A percentile compares a stretch with the other conserved stretches of the same genome.
Conservation (phyloP, 2,329 filamentous ascomycete species). For the Fusarium illudens region DNA sequence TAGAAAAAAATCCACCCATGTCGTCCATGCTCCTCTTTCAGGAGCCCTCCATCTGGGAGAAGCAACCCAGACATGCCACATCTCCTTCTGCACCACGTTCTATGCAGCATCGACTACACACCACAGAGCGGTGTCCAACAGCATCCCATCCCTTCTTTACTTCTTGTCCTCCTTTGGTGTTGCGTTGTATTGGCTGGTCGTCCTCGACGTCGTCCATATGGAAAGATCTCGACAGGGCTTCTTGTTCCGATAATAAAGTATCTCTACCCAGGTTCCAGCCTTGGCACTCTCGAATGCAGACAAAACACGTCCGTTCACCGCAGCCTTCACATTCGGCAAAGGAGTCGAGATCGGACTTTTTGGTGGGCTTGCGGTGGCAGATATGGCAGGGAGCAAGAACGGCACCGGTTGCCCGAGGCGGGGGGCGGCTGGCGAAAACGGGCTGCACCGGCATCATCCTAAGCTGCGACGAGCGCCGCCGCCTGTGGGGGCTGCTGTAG, state of each 20-base stretch:
- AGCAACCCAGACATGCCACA: slow-evolving; percentile 71
- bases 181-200: slow-evolving; percentile 34
- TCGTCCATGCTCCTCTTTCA: slow-evolving; percentile 11
- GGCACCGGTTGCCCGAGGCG: slow-evolving; percentile 23
- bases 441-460: slow-evolving; percentile 35
- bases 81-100: slow-evolving; percentile 71
- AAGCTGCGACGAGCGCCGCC: slow-evolving; percentile 41
- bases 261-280: slow-evolving; percentile 52
- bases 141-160: slow-evolving; percentile 48
- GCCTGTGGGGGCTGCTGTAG: slow-evolving; percentile 30
- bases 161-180: slow-evolving; percentile 21
- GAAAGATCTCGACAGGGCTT: slow-evolving; percentile 55
- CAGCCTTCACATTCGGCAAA: slow-evolving; percentile 72
- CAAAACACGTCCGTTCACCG: slow-evolving; percentile 68
- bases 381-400: slow-evolving; percentile 69
- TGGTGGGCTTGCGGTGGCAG: slow-evolving; percentile 71
- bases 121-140: slow-evolving; percentile 58
- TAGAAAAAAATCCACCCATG: slow-evolving; percentile 8
- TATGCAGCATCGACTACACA: slow-evolving; percentile 75
- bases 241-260: slow-evolving; percentile 44
- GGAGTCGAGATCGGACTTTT: slow-evolving; percentile 71
- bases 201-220: slow-evolving; percentile 61
- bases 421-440: slow-evolving; percentile 7
- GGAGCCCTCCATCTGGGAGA: slow-evolving; percentile 54
- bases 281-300: slow-evolving; percentile 72